Evolutionary conservation across 2,329 filamentous ascomycete genomes (phyloP).

Genomic region (Pestalotiopsis sp.): DNA sequence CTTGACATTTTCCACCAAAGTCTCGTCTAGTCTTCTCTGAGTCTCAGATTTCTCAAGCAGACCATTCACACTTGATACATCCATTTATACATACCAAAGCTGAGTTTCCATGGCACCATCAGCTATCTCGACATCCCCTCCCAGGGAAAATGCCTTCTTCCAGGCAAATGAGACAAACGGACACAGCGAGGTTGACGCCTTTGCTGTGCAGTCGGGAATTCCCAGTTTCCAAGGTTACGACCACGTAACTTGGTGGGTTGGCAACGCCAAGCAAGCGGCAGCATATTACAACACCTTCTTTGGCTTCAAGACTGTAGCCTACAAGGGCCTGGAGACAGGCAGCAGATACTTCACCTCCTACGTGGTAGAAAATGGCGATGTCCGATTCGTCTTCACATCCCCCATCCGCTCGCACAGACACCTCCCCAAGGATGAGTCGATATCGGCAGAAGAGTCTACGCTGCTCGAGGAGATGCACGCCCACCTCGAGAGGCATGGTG

Average conservation of each 20-base stretch:
- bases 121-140: conserved; percentile 54
- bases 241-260: conserved; percentile 94
- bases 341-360: conserved; percentile 81
- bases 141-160: conserved; percentile 44
- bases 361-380: conserved; percentile 75
- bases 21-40: not conserved
- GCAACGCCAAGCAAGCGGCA: conserved; percentile 94
- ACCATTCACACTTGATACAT: not conserved
- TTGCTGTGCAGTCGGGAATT: conserved; percentile 52
- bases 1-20: not conserved
- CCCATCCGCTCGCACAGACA: conserved; percentile 67
- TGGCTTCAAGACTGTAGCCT: conserved; percentile 82
- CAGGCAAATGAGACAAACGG: conserved; percentile 3
- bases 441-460: conserved; percentile 63
- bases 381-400: conserved; percentile 84
- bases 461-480: conserved; percentile 76
- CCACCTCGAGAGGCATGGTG: conserved; percentile 85
- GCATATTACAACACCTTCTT: conserved; percentile 86
- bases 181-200: conserved; percentile 49
- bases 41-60: not conserved
- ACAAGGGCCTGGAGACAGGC: conserved; percentile 86
- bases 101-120: conserved; percentile 57
- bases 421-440: conserved; percentile 61
- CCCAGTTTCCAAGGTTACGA: conserved; percentile 81
- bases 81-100: not conserved